Base-by-base conservation (phyloP, 495 filamentous ascomycete species). In the Penicillium bialowiezense region DNA sequence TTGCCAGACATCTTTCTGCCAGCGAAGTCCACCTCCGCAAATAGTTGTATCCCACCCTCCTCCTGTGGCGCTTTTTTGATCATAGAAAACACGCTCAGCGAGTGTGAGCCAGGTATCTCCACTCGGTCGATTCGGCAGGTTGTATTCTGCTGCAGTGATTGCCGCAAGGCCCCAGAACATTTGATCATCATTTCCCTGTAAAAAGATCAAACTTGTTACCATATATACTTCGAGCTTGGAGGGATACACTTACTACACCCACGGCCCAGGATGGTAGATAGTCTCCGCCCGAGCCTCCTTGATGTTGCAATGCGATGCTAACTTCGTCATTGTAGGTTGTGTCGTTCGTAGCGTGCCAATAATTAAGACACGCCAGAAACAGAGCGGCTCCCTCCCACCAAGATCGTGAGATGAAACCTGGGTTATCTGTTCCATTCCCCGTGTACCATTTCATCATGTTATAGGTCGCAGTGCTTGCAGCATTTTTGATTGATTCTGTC, bases 1-100 rank as follows among this genome's bases (percentile, higher is more conserved):
- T 64, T 90, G 87, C 67, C 86, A 88, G 4, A 73, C 64, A 57
- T 79, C 88, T 47, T 90, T 83, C 65, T 92, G 89, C 89, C 90
- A 93, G 45, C 82, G 73, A 32, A 93, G 60, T 0, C 90, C 90
- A n/a, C 90, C 90, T 33, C 74, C 76, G 64, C 90, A 95, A 0
- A 71, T 74, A 1, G 46, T 41, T 8, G 67, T 64, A 42, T 89
- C 65, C 88, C 88, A 91, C 5, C 37, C 37, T 4, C n/a, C n/a
- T n/a, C 37, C 37, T 5, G 19, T 1, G 26, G 86, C 72, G 0
- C 56, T 50, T 14, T 63, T 76, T 48, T 78, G 81, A 41, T 74
- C 66, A 67, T 87, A 85, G 67, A 86, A 88, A 10, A 70, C 69
- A 17, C 61, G 68, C 21, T 67, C 55, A 5, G 72, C 68, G 14